Conservation (phyloP, 2,329 filamentous ascomycete species). For the Sphaerulina musiva region DNA sequence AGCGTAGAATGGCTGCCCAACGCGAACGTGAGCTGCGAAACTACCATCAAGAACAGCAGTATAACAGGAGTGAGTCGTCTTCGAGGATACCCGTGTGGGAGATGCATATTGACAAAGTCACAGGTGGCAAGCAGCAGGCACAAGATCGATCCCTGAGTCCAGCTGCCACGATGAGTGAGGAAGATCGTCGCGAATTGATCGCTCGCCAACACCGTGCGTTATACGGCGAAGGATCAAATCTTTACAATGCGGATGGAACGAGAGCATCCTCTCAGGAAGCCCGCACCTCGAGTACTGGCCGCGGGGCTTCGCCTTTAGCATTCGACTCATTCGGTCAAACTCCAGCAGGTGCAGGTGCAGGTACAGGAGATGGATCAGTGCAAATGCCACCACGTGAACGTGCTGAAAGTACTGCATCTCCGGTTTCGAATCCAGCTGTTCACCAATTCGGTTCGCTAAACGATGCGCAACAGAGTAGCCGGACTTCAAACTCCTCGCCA, state of each 20-base stretch:
- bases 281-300: conserved; percentile 56
- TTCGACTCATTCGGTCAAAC: conserved; percentile 63
- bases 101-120: neutral
- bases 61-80: conserved; percentile 78
- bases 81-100: neutral
- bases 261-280: conserved; percentile 61
- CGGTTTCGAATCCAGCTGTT: conserved; percentile 58
- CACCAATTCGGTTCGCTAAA: conserved; percentile 40
- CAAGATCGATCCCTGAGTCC: conserved; percentile 75
- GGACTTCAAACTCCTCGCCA: conserved; percentile 81
- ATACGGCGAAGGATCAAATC: conserved; percentile 67
- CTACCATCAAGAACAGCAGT: conserved; percentile 99
- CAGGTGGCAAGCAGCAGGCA: conserved; percentile 60
- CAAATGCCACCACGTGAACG: conserved; percentile 47
- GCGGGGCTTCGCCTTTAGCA: conserved; percentile 71
- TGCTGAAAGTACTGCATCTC: conserved; percentile 70
- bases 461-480: conserved; percentile 57
- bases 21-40: conserved; percentile 98
- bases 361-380: conserved; percentile 42
- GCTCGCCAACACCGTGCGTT: conserved; percentile 90
- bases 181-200: conserved; percentile 91
- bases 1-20: conserved; percentile 98
- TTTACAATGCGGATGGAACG: conserved; percentile 67
- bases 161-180: conserved; percentile 74
- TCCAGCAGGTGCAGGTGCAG: conserved; percentile 38